Base-by-base conservation (phyloP, 495 filamentous ascomycete species). In the Penicillium coffeae region DNA sequence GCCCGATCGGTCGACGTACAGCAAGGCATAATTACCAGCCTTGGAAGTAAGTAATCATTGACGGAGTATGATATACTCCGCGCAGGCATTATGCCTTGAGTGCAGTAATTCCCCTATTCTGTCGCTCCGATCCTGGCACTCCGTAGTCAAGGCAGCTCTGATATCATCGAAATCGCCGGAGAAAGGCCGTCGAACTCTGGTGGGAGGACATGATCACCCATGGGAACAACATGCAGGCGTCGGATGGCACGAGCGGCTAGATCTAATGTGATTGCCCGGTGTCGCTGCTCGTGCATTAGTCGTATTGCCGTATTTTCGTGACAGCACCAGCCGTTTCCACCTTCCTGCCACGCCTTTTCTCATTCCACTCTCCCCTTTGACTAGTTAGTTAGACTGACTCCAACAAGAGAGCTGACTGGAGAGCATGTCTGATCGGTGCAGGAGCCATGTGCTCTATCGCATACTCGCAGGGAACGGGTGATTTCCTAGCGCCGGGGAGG, bases 251-350 rank as follows among this genome's bases (percentile, higher is more conserved):
- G 51, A 45, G 50, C 47, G 42, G 51, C 49, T 51, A 51, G 49
- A 61, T 61, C 60, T 61, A 43, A 54, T 58, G 51, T 56, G 60
- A 61, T 63, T 60, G 54, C 50, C 54, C 30, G 35, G 42, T 47
- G 36, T 43, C 44, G 22, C 30, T 54, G 38, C 38, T 39, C 51
- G 33, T 61, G 58, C 60, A 63, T 60, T 61, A 63, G 60, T 27
- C 35, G 58, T 61, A 56, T 47, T 53, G 9, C n/a, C n/a, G 40
- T 45, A 38, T 38, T 47, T n/a, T 27, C n/a, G n/a, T n/a, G n/a
- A n/a, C n/a, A n/a, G n/a, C 14, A 21, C 33, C 14, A 10, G 22
- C 16, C 1, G 12, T 18, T 37, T 13, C 35, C 13, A 6, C 35
- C 35, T 8, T 46, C n/a, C n/a, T n/a, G n/a, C n/a, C n/a, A n/a